Evolutionary conservation across 495 filamentous ascomycete genomes (phyloP), one percentile per base, ranked within the genome.

Genomic region (Sordaria brevicollis): DNA sequence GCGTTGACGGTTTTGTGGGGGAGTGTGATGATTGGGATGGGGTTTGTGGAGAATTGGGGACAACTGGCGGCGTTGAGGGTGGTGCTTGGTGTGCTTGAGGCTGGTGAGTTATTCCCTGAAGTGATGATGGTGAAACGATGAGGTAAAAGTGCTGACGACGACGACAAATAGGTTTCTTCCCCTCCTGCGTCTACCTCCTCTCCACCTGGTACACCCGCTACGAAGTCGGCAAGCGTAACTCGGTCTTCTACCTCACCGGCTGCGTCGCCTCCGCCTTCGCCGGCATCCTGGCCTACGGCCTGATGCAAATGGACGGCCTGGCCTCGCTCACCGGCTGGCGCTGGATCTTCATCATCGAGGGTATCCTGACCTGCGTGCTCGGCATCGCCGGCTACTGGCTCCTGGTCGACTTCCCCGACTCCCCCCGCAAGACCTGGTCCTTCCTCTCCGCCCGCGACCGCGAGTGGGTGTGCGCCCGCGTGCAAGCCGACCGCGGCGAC

Each of bases 341-440:
- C 57, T 89, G 88, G 88, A 85, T 86, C 70, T 89, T 90, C 76
- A 87, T 89, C 73, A 83, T 89, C 19, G 86, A 90, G 70, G 86
- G 86, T 36, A 76, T 87, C 71, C 25, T 79, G 36, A 88, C 86
- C 31, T 79, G 81, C 6, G 65, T 79, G 1, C 80, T 88, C 36
- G 84, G 81, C 13, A 69, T 84, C 29, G 73, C 77, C 11, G 83
- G 83, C 68, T 86, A 84, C 72, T 79, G 84, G 73, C 81, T 87
- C 66, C 77, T 89, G 17, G 85, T 89, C 62, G 87, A 88, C 76
- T 88, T 89, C 71, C 87, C 87, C n/a, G 87, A 89, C 68, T 80
- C 80, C 19, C 82, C 81, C 39, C 77, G 79, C 72, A 74, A 79
- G 13, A 84, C 80, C n/a, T 88, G 86, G 86, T 70, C 62, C 5